Evolutionary conservation across 345 rosid species (phyloP), one percentile per base, ranked within the genome.

Genomic region (Euphorbia lathyris): DNA sequence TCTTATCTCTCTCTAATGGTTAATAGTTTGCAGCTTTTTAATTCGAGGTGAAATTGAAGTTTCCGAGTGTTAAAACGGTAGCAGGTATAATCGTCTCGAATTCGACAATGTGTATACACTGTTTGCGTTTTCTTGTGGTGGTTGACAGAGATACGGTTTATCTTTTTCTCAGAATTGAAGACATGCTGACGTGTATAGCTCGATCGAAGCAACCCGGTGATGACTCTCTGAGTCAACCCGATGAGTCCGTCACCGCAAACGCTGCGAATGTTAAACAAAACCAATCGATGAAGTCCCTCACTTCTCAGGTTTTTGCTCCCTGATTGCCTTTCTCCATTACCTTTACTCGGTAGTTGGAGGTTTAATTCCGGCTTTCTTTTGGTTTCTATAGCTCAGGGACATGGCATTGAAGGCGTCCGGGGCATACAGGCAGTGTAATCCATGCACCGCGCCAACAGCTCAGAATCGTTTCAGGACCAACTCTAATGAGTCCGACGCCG

Each of bases 161-260:
- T 61, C 26, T 52, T 27, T 9, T 52, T n/a, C 12, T 30, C 59
- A 9, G 36, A 51, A 60, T 63, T 61, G 53, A 69, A 80, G 76
- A 83, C 20, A 92, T 91, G 99, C 83, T 95, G 79, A 95, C 99
- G 75, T 91, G 99, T 84, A 88, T 95, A 76, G 87, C 96, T 80
- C 95, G 96, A 34, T 81, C 96, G 2, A 91, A 88, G 85, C 93
- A 84, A 81, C 81, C 87, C 62, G 89, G 85, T 45, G 97, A 86
- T 57, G 96, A 89, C 65, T 79, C 93, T 0, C 34, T 78, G 63
- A 80, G 77, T 83, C 96, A 83, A 68, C 77, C 78, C 9, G 64
- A 36, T 43, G 90, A 85, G 22, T 65, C 86, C 2, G 81, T 74
- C 67, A 45, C 84, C n/a, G 58, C 79, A 42, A 57, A 71, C 70